Evolutionary conservation across 352 stramenopile species (phyloP).

Genomic region (Nothophytophthora sp.): DNA sequence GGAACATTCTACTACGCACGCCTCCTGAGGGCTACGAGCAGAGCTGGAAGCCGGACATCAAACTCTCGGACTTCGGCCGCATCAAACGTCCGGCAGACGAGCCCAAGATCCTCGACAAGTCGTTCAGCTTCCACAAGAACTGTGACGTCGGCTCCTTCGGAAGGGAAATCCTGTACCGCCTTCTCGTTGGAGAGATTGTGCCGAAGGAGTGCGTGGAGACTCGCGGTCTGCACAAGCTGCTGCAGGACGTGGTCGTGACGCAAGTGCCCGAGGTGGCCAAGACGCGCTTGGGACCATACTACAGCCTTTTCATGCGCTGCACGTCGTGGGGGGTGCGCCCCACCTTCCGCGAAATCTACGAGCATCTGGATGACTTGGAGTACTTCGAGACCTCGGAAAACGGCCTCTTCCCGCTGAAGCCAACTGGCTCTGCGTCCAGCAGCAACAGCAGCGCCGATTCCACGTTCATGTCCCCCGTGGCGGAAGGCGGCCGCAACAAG

Average conservation of each 20-base stretch:
- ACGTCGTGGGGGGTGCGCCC: constrained; percentile 78
- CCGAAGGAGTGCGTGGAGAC: constrained; percentile 71
- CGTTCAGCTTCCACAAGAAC: constrained; percentile 88
- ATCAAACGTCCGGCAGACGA: constrained; percentile 70
- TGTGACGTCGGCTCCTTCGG: constrained; percentile 78
- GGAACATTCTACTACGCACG: constrained; percentile 83
- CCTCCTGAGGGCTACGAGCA: constrained; percentile 80
- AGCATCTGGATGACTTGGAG: constrained; percentile 76
- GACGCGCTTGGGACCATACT: constrained; percentile 63
- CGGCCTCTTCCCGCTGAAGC: constrained; percentile 77
- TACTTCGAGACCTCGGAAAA: constrained; percentile 82
- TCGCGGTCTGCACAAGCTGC: constrained; percentile 69
- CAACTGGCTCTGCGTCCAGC: constrained; percentile 19
- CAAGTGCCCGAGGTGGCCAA: constrained; percentile 57
- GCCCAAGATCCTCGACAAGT: constrained; percentile 65
- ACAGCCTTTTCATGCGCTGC: constrained; percentile 72
- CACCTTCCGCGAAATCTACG: constrained; percentile 78
- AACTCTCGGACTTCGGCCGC: constrained; percentile 83
- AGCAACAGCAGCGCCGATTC: constrained; percentile 9
- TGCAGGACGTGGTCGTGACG: constrained; percentile 77
- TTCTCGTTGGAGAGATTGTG: constrained; percentile 82
- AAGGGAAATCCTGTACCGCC: constrained; percentile 74
- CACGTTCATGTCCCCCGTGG: constrained; percentile 61
- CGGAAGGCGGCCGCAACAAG: constrained; percentile 36
- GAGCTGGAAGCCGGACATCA: constrained; percentile 81